Evolutionary conservation across 108 stramenopile genomes (phyloP).

Genomic region (Cyclotella sp.): DNA sequence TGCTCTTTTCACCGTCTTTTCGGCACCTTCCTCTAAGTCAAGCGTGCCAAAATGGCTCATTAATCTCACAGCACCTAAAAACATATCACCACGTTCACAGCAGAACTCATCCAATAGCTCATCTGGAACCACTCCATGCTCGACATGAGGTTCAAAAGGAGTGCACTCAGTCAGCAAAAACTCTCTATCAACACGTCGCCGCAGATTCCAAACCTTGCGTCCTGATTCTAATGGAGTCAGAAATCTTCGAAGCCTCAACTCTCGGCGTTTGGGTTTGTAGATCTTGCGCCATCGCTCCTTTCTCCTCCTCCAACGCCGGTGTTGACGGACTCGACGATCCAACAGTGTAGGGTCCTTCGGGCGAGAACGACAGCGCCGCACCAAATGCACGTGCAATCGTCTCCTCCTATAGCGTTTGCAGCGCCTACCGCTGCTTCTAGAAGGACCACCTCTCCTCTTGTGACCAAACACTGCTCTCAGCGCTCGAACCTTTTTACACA

Average conservation of each 20-base stretch:
- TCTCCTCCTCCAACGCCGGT: too few species aligned
- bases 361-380: too few species aligned
- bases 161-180: neutral
- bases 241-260: neutral
- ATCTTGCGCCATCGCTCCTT: neutral
- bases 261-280: neutral
- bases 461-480: neutral
- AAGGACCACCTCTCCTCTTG: neutral
- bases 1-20: neutral
- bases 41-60: neutral
- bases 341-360: neutral
- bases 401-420: neutral
- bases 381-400: neutral
- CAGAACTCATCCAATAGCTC: conserved; percentile 12
- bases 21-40: neutral
- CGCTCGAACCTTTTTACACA: neutral
- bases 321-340: neutral
- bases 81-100: neutral
- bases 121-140: neutral
- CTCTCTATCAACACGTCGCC: neutral
- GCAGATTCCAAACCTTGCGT: neutral
- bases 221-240: neutral
- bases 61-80: too few species aligned
- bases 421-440: neutral
- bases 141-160: neutral